Evolutionary conservation across 2,329 filamentous ascomycete genomes (phyloP).

Genomic region (Alternaria sp.): DNA sequence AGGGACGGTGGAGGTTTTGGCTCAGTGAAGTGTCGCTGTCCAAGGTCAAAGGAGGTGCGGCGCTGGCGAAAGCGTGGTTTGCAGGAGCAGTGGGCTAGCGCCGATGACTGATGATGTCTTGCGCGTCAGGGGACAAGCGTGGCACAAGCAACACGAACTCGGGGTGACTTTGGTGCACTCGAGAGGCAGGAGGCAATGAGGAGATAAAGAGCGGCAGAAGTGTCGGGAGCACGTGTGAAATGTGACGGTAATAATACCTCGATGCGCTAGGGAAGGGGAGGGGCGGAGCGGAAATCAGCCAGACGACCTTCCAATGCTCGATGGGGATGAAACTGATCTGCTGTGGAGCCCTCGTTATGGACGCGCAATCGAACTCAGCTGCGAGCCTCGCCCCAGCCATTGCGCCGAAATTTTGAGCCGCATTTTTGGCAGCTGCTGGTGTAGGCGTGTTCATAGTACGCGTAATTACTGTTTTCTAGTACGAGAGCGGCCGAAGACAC

Average conservation of each 20-base stretch:
- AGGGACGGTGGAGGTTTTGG: constrained; percentile 29
- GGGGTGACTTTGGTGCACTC: constrained; percentile 33
- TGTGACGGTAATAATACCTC: constrained; percentile 31
- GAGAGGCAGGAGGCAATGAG: constrained; percentile 27
- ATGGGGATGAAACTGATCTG: constrained; percentile 46
- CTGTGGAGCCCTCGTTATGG: constrained; percentile 33
- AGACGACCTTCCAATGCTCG: constrained; percentile 19
- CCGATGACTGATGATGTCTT: constrained; percentile 33
- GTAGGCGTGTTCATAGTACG: constrained; percentile 17
- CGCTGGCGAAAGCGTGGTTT: constrained; percentile 24
- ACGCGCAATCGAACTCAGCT: constrained; percentile 42
- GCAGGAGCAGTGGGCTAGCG: constrained; percentile 29
- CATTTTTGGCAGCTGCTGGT: constrained; percentile 3
- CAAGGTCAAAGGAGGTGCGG: constrained; percentile 33
- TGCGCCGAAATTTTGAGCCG: constrained; percentile 20
- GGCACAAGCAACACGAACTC: constrained; percentile 35
- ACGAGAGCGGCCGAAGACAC: constrained; percentile 11
- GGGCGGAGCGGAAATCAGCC: constrained; percentile 44
- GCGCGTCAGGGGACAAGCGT: constrained; percentile 26
- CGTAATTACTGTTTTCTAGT: constrained; percentile 15
- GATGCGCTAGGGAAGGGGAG: constrained; percentile 43
- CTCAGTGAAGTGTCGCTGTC: constrained; percentile 18
- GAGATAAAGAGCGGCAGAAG: constrained; percentile 35
- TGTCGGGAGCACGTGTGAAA: constrained; percentile 33
- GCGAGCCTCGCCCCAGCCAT: constrained; percentile 4